Conservation (phyloP, 2,329 filamentous ascomycete species). For the Trichoderma oligosporum region DNA sequence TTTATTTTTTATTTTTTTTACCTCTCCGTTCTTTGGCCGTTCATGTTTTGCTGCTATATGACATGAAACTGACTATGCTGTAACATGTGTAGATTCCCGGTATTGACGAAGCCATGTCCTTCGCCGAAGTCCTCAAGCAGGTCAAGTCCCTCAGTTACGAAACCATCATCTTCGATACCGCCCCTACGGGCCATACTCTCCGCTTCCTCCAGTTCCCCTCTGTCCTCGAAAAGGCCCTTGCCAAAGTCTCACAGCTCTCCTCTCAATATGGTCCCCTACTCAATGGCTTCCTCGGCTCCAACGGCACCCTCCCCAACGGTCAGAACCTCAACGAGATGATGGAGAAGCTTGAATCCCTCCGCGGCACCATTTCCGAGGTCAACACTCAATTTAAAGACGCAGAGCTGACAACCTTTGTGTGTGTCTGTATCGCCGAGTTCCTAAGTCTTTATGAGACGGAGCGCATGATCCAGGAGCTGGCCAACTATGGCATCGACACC, state of each 20-base stretch:
- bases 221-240: slow-evolving; percentile 96
- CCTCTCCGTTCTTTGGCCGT: no score
- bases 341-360: slow-evolving; percentile 88
- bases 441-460: slow-evolving; percentile 96
- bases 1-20: no score
- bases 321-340: slow-evolving; percentile 89
- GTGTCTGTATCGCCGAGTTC: slow-evolving; percentile 98
- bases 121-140: slow-evolving; percentile 97
- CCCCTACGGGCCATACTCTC: slow-evolving; percentile 94
- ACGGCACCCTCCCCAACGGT: slow-evolving; percentile 76
- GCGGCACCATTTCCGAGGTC: slow-evolving; percentile 90
- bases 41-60: background rate
- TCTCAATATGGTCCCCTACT: slow-evolving; percentile 93
- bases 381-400: slow-evolving; percentile 98
- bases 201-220: slow-evolving; percentile 98
- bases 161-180: slow-evolving; percentile 98
- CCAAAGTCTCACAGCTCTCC: slow-evolving; percentile 91
- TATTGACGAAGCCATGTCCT: slow-evolving; percentile 99
- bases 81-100: slow-evolving; percentile 74
- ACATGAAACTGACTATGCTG: background rate
- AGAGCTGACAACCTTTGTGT: slow-evolving; percentile 92
- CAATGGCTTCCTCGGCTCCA: slow-evolving; percentile 83
- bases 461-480: slow-evolving; percentile 98
- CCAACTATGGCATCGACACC: slow-evolving; percentile 90
- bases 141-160: slow-evolving; percentile 99